A percentile compares a stretch with the other conserved stretches of the same genome.
These are phyloP conservation scores for Actinomortierella ambigua DNA, from an alignment of 371 early-diverging fungal genomes.

Conservation along the genomic window DNA sequence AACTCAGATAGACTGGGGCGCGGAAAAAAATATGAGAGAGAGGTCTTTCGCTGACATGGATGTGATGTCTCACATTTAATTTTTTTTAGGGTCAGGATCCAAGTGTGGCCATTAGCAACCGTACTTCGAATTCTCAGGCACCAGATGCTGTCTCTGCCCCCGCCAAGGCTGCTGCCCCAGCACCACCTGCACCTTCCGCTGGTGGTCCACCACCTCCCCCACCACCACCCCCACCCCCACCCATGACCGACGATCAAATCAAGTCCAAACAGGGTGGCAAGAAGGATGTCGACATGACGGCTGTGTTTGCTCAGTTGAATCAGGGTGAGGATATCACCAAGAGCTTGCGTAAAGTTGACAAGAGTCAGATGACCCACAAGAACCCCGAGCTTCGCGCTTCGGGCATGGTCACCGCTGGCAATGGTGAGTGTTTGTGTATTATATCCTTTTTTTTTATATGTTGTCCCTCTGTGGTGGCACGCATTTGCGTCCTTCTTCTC, in stretches of 20 bases:
- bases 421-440: slow-evolving; percentile 20
- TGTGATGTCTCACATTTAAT: too few relatives aligned
- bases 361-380: slow-evolving; percentile 96
- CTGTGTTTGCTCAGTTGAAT: slow-evolving; percentile 90
- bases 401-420: slow-evolving; percentile 52
- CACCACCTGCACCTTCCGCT: slow-evolving; percentile 57
- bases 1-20: too few relatives aligned
- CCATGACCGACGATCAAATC: slow-evolving; percentile 48
- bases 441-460: background rate
- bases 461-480: background rate
- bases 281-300: slow-evolving; percentile 54
- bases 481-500: background rate
- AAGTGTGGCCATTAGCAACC: too few relatives aligned
- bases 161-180: slow-evolving; percentile 51
- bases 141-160: slow-evolving; percentile 50
- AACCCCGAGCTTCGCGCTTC: slow-evolving; percentile 85
- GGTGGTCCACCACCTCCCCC: slow-evolving; percentile 67
- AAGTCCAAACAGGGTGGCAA: background rate
- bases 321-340: slow-evolving; percentile 80
- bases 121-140: slow-evolving; percentile 6
- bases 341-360: slow-evolving; percentile 92
- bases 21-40: too few relatives aligned
- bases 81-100: too few relatives aligned
- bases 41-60: too few relatives aligned
- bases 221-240: slow-evolving; percentile 71